Base-by-base conservation (phyloP, 1,139 yeast species). In the Blastobotrys buckinghamii region DNA sequence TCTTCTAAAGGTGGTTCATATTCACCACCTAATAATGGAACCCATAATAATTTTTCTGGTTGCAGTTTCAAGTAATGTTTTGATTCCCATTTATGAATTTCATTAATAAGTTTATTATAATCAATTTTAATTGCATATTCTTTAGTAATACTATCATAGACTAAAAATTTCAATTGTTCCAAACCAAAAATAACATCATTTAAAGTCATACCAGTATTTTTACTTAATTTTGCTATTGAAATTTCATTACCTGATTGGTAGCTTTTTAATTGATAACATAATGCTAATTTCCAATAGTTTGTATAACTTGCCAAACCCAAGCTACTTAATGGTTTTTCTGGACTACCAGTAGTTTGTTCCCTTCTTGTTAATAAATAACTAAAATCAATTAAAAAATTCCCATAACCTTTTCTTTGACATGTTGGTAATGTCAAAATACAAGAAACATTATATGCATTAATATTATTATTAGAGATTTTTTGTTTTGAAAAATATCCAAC, bases 401-500 rank as follows among this genome's bases (percentile, higher is more conserved):
- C 98, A 66, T 85, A 88, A 0, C 98, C 98, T 54, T 81, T 79
- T 47, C 96, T 70, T 65, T 90, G 97, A 60, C 84, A 84, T 6
- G 84, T 82, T 0, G 98, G 98, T 39, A 92, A 68, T 0, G 97
- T 89, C 53, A 92, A 71, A 42, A 92, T 92, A 68, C 98, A 92
- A 47, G 95, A 84, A 17, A 92, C 82, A 60, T 90, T 90, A 64
- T 86, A 87, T 79, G 84, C 52, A 82, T 59, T 60, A 42, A 47
- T 45, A 15, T 40, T 40, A 29, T 40, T 30, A 2, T 46, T 46
- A 24, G 48, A 38, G 50, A 82, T 70, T 61, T 89, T 88, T 59
- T 89, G 97, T 59, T 90, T 92, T 26, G 96, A 86, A 61, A 92
- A 92, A 65, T 92, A 92, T 0, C 98, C 98, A 33, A 89, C 94